Percentiles rank a stretch among this genome's conserved stretches.
Evolutionary conservation across 2,329 filamentous ascomycete species (phyloP).

Genomic region (Xylariaceae sp.): DNA sequence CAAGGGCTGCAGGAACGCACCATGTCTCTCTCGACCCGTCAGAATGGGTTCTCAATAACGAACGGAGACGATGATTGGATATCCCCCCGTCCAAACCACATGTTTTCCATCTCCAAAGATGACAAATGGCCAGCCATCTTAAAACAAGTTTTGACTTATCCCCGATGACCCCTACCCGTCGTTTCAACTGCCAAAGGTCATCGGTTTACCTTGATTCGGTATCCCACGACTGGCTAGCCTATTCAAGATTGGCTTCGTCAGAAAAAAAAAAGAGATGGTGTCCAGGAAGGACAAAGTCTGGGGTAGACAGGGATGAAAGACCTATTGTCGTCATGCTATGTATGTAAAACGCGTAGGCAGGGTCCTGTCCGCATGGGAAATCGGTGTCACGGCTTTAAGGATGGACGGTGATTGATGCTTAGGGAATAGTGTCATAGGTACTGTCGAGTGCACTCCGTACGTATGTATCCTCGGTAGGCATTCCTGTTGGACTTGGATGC

Average conservation of each 20-base stretch:
- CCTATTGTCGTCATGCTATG: constrained; percentile 5
- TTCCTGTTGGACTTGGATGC: too few relatives aligned
- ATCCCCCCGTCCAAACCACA: background rate
- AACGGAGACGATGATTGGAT: constrained; percentile 9
- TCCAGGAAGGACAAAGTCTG: constrained; percentile 23
- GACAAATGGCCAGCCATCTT: constrained; percentile 2
- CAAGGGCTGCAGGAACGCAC: constrained; percentile 8
- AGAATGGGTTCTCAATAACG: background rate
- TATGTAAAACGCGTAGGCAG: background rate
- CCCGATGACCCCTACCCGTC: background rate
- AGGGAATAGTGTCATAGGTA: too few relatives aligned
- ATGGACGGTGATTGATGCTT: too few relatives aligned
- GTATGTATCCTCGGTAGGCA: too few relatives aligned
- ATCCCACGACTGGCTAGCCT: constrained; percentile 19
- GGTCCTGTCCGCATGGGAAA: background rate
- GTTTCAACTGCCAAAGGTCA: constrained; percentile 10
- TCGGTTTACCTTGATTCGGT: constrained; percentile 25
- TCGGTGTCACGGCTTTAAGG: background rate
- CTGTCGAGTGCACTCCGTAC: too few relatives aligned
- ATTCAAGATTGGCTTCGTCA: constrained; percentile 20
- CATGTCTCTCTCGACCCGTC: background rate
- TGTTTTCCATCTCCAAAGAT: background rate
- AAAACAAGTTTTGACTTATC: constrained; percentile 1
- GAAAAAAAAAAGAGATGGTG: background rate
- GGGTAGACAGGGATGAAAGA: constrained; percentile 28